These are phyloP conservation scores for Chrysoporthe deuterocubensis DNA, from an alignment of 2,329 filamentous ascomycete species.

Conservation along the genomic window DNA sequence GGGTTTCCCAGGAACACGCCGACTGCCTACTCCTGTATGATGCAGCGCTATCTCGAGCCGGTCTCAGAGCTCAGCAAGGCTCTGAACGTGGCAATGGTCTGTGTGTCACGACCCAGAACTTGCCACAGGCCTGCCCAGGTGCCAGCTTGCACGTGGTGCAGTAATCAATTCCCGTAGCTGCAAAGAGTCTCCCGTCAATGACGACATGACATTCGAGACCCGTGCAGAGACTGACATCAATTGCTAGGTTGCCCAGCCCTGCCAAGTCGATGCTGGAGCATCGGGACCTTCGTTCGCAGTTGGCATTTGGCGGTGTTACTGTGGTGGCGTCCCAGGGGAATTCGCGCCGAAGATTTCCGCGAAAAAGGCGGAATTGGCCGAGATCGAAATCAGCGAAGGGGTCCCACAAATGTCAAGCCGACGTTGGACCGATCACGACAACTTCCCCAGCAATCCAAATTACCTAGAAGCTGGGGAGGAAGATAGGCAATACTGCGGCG, in stretches of 20 bases:
- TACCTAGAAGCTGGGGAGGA: constrained; percentile 4
- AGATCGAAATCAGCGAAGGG: constrained; percentile 18
- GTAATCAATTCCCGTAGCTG: background rate
- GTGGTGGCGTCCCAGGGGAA: background rate
- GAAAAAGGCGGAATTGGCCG: constrained; percentile 28
- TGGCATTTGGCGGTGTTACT: background rate
- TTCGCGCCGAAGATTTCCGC: constrained; percentile 27
- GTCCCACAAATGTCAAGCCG: constrained; percentile 25
- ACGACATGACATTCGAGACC: background rate
- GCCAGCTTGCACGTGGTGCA: background rate
- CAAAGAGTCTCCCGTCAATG: background rate
- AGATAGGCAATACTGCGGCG: constrained; percentile 17
- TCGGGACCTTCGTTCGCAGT: background rate
- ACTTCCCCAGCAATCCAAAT: constrained; percentile 22
- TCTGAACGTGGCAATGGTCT: background rate
- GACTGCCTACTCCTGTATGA: background rate
- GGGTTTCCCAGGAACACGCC: background rate
- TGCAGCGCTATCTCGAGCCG: background rate
- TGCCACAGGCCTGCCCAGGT: background rate
- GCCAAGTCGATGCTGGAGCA: background rate
- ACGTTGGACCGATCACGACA: constrained; percentile 26
- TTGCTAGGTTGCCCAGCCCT: background rate
- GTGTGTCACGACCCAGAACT: background rate
- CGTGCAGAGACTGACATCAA: background rate
- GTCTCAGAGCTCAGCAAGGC: background rate